Evolutionary conservation across 257 asterid genomes (phyloP).

Genomic region (Rauvolfia tetraphylla): DNA sequence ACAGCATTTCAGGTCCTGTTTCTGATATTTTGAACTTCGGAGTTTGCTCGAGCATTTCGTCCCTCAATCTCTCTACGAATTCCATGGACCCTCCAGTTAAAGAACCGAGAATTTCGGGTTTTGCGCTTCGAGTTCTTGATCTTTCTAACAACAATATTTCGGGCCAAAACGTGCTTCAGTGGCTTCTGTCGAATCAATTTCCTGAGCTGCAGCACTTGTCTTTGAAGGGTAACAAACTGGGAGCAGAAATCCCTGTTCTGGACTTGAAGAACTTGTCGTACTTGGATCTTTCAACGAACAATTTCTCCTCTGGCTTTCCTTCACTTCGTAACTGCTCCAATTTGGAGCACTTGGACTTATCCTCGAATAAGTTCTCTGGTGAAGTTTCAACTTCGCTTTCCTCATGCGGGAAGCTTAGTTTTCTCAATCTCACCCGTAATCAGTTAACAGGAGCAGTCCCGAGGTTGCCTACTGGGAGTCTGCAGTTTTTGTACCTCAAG

Average conservation of each 20-base stretch:
- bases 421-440: constrained; percentile 72
- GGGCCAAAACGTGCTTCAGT: constrained; percentile 44
- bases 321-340: constrained; percentile 47
- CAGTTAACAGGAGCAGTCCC: constrained; percentile 60
- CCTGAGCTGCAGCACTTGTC: constrained; percentile 50
- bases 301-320: constrained; percentile 60
- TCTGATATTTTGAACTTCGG: constrained; percentile 49
- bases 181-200: constrained; percentile 51
- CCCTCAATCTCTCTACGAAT: constrained; percentile 67
- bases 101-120: constrained; percentile 18
- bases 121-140: constrained; percentile 50
- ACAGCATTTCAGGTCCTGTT: constrained; percentile 62
- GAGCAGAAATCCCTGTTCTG: constrained; percentile 40
- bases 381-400: constrained; percentile 53
- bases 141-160: constrained; percentile 76
- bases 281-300: constrained; percentile 76
- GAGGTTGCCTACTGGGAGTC: constrained; percentile 29
- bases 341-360: constrained; percentile 64
- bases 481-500: constrained; percentile 59
- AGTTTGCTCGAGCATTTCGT: constrained; percentile 48
- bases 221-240: constrained; percentile 55
- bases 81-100: constrained; percentile 44
- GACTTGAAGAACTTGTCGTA: constrained; percentile 41
- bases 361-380: constrained; percentile 67
- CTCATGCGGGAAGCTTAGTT: constrained; percentile 48